These are phyloP conservation scores for Tylopilus balloui DNA, from an alignment of 768 basidiomycete genomes.

Conservation along the genomic window DNA sequence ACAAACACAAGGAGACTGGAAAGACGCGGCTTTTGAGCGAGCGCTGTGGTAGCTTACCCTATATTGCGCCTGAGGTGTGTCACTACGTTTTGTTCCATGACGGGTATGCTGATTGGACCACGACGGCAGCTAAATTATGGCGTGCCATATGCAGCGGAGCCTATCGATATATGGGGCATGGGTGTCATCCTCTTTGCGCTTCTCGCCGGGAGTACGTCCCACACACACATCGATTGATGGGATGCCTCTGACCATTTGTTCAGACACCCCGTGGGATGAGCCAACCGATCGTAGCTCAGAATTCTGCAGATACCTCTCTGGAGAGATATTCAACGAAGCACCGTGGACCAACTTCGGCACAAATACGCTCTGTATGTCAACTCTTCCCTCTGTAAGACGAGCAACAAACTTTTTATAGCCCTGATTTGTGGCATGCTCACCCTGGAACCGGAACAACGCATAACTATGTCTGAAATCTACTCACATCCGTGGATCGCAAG, in stretches of 20 bases:
- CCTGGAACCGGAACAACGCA: slow-evolving; percentile 61
- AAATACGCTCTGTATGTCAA: slow-evolving; percentile 56
- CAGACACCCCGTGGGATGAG: slow-evolving; percentile 98
- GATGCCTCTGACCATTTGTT: not conserved
- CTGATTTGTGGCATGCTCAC: slow-evolving; percentile 72
- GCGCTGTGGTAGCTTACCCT: slow-evolving; percentile 88
- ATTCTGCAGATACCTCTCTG: slow-evolving; percentile 68
- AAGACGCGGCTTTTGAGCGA: slow-evolving; percentile 74
- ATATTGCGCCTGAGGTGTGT: slow-evolving; percentile 88
- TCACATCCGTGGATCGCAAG: slow-evolving; percentile 73
- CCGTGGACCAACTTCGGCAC: slow-evolving; percentile 74
- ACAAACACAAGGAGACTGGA: slow-evolving; percentile 75
- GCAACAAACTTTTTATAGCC: slow-evolving; percentile 41
- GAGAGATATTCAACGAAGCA: slow-evolving; percentile 63
- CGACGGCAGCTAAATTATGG: slow-evolving; percentile 55
- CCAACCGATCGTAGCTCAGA: slow-evolving; percentile 78
- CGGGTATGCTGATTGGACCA: not conserved
- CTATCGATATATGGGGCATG: slow-evolving; percentile 93
- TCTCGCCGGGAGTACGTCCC: slow-evolving; percentile 76
- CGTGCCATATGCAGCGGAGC: slow-evolving; percentile 79
- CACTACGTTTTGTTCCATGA: not conserved
- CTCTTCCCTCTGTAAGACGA: not conserved
- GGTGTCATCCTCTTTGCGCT: slow-evolving; percentile 93
- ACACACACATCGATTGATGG: no score
- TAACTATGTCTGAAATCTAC: slow-evolving; percentile 55